Percentiles rank a stretch among this genome's conserved stretches.
These are phyloP conservation scores for Cardamine occulta DNA, from an alignment of 345 rosid species.

Conservation along the genomic window DNA sequence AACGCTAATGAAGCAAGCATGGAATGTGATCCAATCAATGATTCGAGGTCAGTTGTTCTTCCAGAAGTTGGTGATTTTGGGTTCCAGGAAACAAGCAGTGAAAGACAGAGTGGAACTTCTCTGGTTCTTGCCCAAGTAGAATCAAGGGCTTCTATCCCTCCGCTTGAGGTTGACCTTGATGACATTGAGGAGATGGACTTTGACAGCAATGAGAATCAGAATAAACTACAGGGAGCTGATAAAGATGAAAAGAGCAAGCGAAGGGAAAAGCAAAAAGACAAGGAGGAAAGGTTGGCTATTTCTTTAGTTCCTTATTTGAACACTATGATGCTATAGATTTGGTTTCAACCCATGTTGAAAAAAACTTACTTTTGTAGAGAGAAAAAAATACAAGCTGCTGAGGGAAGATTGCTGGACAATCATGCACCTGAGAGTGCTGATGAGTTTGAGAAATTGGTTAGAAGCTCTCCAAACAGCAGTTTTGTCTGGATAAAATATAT, in stretches of 20 bases:
- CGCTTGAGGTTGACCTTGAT: slow-evolving; percentile 80
- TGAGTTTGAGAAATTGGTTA: slow-evolving; percentile 88
- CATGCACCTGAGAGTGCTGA: slow-evolving; percentile 82
- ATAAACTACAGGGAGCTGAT: slow-evolving; percentile 39
- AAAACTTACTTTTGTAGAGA: slow-evolving; percentile 59
- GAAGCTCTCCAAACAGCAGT: slow-evolving; percentile 94
- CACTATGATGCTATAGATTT: neutral
- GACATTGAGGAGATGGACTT: slow-evolving; percentile 58
- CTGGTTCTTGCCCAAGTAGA: slow-evolving; percentile 63
- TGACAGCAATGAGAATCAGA: slow-evolving; percentile 49
- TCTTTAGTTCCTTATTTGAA: slow-evolving; percentile 14
- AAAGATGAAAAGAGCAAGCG: slow-evolving; percentile 57
- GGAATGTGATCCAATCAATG: slow-evolving; percentile 48
- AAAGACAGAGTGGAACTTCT: slow-evolving; percentile 49
- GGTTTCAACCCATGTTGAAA: slow-evolving; percentile 21
- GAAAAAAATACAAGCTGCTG: slow-evolving; percentile 83
- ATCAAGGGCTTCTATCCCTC: slow-evolving; percentile 79
- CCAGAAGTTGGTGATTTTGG: slow-evolving; percentile 40
- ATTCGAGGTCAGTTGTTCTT: slow-evolving; percentile 20
- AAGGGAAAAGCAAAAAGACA: slow-evolving; percentile 63
- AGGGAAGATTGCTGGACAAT: slow-evolving; percentile 80
- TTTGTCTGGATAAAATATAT: slow-evolving; percentile 92
- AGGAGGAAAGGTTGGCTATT: slow-evolving; percentile 68
- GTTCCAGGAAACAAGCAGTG: slow-evolving; percentile 43
- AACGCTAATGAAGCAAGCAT: slow-evolving; percentile 50